Evolutionary conservation across 331 rosid species (phyloP).

Genomic region (Quercus lobata): DNA sequence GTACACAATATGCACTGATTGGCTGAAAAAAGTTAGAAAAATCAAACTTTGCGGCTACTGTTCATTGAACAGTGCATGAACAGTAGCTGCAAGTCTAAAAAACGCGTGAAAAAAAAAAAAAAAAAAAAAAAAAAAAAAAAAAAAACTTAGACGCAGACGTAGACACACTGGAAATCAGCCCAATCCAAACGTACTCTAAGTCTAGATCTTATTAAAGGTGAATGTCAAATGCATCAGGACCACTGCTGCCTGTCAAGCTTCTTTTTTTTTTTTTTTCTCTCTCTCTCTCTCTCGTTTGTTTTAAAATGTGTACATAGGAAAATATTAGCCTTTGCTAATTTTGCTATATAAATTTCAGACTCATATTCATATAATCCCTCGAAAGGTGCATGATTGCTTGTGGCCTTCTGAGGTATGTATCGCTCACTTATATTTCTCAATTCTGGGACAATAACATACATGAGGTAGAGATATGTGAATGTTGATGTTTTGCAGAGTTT

Average conservation of each 20-base stretch:
- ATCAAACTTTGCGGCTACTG: too few species aligned
- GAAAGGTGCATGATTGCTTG: conserved; percentile 69
- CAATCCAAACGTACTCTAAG: too few species aligned
- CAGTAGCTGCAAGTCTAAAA: too few species aligned
- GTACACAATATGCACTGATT: too few species aligned
- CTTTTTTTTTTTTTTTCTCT: too few species aligned
- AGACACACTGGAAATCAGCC: too few species aligned
- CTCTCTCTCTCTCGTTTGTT: too few species aligned
- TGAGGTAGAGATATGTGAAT: neutral
- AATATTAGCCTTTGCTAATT: conserved; percentile 24
- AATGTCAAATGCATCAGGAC: neutral
- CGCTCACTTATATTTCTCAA: conserved; percentile 3
- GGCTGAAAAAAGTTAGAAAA: too few species aligned
- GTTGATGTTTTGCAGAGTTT: conserved; percentile 45
- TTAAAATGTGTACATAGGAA: neutral
- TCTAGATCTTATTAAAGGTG: neutral
- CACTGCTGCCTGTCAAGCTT: neutral
- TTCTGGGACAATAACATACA: neutral
- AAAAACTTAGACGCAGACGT: too few species aligned
- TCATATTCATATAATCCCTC: conserved; percentile 92
- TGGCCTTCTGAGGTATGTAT: conserved; percentile 88
- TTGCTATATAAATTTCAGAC: conserved; percentile 56
- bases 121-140: too few species aligned
- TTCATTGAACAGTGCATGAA: too few species aligned
- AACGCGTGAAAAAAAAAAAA: too few species aligned